phyloP scores from a whole-genome alignment of 371 early-diverging fungal genomes.

The Batkoa obscura region DNA sequence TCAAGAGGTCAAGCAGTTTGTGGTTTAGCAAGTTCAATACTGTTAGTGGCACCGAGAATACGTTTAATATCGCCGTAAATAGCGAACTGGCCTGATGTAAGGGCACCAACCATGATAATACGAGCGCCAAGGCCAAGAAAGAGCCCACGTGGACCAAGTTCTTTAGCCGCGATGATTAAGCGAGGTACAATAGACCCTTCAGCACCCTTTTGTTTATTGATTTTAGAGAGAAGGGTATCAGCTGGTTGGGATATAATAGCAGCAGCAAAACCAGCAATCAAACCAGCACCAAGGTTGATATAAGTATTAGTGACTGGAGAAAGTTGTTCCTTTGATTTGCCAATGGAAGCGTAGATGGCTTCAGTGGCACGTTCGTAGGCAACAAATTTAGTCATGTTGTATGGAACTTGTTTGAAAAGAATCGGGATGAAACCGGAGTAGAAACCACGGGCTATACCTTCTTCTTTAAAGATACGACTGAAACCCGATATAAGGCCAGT shows the following conservation, averaged over 20 bases:
- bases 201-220: conserved; percentile 41
- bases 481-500: conserved; percentile 39
- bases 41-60: conserved; percentile 41
- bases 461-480: conserved; percentile 35
- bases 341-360: conserved; percentile 21
- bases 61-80: conserved; percentile 44
- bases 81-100: conserved; percentile 45
- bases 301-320: conserved; percentile 28
- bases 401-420: conserved; percentile 57
- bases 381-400: conserved; percentile 92
- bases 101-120: conserved; percentile 54
- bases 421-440: conserved; percentile 61
- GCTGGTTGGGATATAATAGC: conserved; percentile 93
- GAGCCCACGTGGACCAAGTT: conserved; percentile 34
- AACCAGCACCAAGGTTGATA: conserved; percentile 69
- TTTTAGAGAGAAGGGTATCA: conserved; percentile 81
- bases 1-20: too few relatives aligned
- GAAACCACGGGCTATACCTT: conserved; percentile 47
- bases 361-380: conserved; percentile 58
- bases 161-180: conserved; percentile 23
- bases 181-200: conserved; percentile 31
- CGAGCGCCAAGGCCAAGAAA: conserved; percentile 46
- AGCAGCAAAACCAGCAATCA: conserved; percentile 78
- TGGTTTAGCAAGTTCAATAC: conserved; percentile 32
- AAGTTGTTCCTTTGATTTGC: conserved; percentile 30